These are phyloP conservation scores for Porphyra umbilicalis DNA, from an alignment of 31 red algal species.

Conservation along the genomic window DNA sequence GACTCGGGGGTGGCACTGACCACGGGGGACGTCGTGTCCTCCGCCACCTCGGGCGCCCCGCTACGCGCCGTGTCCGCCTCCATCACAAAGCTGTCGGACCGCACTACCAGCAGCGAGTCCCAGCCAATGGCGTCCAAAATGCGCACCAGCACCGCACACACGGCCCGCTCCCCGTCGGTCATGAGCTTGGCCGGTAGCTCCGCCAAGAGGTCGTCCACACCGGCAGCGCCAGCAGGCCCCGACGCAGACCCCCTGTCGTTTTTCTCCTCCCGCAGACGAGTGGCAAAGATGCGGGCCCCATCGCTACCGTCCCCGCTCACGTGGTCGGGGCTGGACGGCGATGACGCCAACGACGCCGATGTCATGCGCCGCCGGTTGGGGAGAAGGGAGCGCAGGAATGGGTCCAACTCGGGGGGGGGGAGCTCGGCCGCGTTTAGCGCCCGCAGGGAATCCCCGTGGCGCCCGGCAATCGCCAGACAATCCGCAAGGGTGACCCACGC, in stretches of 20 bases:
- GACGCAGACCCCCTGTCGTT: constrained; percentile 40
- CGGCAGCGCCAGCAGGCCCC: neutral
- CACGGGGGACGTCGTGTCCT: neutral
- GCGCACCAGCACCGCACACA: constrained; percentile 77
- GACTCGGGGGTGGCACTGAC: neutral
- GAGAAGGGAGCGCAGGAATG: constrained; percentile 54
- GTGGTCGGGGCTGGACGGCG: constrained; percentile 10
- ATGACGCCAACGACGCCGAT: neutral
- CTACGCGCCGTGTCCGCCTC: constrained; percentile 36
- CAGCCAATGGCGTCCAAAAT: constrained; percentile 74
- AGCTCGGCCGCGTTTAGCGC: constrained; percentile 60
- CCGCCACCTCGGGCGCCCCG: neutral
- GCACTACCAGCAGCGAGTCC: constrained; percentile 73
- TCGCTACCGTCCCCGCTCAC: constrained; percentile 48
- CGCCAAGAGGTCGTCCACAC: constrained; percentile 48
- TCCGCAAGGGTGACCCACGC: constrained; percentile 54
- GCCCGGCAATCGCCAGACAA: constrained; percentile 37
- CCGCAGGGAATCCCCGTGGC: constrained; percentile 42
- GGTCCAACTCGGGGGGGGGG: constrained; percentile 59
- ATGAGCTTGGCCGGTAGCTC: constrained; percentile 82
- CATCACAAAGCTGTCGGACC: constrained; percentile 85
- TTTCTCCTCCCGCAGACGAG: constrained; percentile 67
- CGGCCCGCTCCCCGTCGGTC: constrained; percentile 46
- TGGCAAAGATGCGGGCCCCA: constrained; percentile 53
- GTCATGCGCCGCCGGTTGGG: constrained; percentile 47